Conservation (phyloP, 208 protist species). For the Leishmania aethiopica region DNA sequence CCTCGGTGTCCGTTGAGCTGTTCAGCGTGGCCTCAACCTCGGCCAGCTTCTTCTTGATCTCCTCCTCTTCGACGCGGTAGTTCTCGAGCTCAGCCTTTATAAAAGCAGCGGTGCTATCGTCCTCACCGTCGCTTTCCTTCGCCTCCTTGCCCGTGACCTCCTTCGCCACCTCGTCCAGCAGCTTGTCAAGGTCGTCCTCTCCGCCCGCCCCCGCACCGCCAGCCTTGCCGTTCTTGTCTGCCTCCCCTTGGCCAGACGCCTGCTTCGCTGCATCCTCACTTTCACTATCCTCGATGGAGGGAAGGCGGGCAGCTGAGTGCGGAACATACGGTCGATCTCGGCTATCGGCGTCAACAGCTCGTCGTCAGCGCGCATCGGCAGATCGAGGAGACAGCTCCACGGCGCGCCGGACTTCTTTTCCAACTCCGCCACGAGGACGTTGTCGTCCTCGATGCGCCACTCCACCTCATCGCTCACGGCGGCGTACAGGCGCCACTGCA, state of each 20-base stretch:
- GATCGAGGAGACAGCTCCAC: slow-evolving; percentile 81
- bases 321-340: slow-evolving; percentile 76
- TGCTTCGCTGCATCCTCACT: slow-evolving; percentile 30
- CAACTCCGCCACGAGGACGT: slow-evolving; percentile 62
- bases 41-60: slow-evolving; percentile 66
- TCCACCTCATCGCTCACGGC: slow-evolving; percentile 75
- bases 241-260: slow-evolving; percentile 37
- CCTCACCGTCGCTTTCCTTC: slow-evolving; percentile 30
- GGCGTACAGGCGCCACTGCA: slow-evolving; percentile 88
- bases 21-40: slow-evolving; percentile 41
- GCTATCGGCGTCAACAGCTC: slow-evolving; percentile 45
- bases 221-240: slow-evolving; percentile 8
- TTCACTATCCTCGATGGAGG: slow-evolving; percentile 33
- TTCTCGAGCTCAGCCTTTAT: slow-evolving; percentile 81
- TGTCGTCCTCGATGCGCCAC: slow-evolving; percentile 78
- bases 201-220: slow-evolving; percentile 18
- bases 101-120: slow-evolving; percentile 39
- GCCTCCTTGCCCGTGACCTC: slow-evolving; percentile 46
- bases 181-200: slow-evolving; percentile 73
- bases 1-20: slow-evolving; percentile 38
- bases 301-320: slow-evolving; percentile 70
- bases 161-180: slow-evolving; percentile 79
- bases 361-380: slow-evolving; percentile 70
- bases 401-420: slow-evolving; percentile 57
- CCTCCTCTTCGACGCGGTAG: slow-evolving; percentile 66